phyloP scores from a whole-genome alignment of 108 stramenopile genomes.

The Epipyxis sp. region DNA sequence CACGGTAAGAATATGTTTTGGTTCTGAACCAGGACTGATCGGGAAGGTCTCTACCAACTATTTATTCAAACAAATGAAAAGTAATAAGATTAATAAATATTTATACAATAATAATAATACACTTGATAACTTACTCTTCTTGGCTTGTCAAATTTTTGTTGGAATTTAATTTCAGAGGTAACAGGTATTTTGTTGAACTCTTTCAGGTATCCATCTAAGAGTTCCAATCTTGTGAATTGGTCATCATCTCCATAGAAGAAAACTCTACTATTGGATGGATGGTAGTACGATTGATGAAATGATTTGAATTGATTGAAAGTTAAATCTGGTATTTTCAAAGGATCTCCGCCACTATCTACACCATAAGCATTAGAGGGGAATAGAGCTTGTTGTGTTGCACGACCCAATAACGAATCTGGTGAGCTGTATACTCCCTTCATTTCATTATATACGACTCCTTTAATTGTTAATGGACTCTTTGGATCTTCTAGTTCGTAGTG shows the following conservation, averaged over 20 bases:
- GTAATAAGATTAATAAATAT: too few relatives aligned
- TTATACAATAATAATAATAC: too few relatives aligned
- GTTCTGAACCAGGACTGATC: not conserved
- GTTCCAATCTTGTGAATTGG: constrained; percentile 71
- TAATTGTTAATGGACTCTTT: constrained; percentile 79
- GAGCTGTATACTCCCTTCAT: constrained; percentile 99
- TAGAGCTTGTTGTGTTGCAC: constrained; percentile 80
- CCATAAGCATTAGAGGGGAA: constrained; percentile 94
- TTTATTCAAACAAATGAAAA: too few relatives aligned
- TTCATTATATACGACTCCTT: constrained; percentile 99
- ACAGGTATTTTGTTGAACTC: constrained; percentile 68
- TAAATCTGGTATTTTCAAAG: constrained; percentile 82
- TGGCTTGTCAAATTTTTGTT: constrained; percentile 64
- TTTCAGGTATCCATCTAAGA: constrained; percentile 81
- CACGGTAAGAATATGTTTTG: constrained; percentile 67
- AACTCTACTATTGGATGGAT: constrained; percentile 88
- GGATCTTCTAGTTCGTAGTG: constrained; percentile 87
- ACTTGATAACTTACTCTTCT: too few relatives aligned
- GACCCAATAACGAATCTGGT: constrained; percentile 76
- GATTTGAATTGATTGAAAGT: constrained; percentile 85
- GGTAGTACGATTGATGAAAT: constrained; percentile 89
- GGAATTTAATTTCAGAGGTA: constrained; percentile 66
- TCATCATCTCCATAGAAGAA: constrained; percentile 96
- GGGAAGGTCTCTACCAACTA: not conserved
- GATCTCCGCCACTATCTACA: constrained; percentile 94